phyloP scores from a whole-genome alignment of 495 filamentous ascomycete species.

The Penicillium cataractarum region DNA sequence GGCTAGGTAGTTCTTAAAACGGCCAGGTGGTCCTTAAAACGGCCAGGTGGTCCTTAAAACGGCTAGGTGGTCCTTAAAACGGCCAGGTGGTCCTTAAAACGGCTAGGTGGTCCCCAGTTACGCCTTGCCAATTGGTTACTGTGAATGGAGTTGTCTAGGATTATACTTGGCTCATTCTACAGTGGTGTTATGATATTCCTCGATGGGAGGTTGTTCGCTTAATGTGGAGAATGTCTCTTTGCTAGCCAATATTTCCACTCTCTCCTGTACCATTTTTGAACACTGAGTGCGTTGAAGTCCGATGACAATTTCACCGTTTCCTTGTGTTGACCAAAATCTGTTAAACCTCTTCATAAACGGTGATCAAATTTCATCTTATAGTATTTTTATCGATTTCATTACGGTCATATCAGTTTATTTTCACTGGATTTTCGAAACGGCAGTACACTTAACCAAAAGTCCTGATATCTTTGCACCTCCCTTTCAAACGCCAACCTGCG shows the following conservation, averaged over 20 bases:
- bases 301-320: not conserved
- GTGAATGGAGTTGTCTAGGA: too few relatives aligned
- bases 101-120: too few relatives aligned
- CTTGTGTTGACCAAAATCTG: constrained; percentile 2
- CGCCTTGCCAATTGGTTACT: too few relatives aligned
- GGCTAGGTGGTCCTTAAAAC: too few relatives aligned
- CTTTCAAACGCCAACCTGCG: constrained; percentile 4
- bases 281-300: not conserved
- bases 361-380: not conserved
- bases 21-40: too few relatives aligned
- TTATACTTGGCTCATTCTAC: too few relatives aligned
- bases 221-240: too few relatives aligned
- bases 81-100: too few relatives aligned
- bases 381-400: constrained; percentile 1
- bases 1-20: too few relatives aligned
- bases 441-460: constrained; percentile 5
- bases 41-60: too few relatives aligned
- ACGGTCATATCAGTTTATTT: constrained; percentile 1
- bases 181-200: too few relatives aligned
- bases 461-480: constrained; percentile 2
- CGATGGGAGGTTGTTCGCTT: too few relatives aligned
- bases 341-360: constrained; percentile 2
- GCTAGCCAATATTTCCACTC: not conserved
- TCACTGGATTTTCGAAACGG: not conserved
- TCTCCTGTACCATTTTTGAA: not conserved